Conservation (phyloP, 2,329 filamentous ascomycete species). For the Aschersonia sp. region DNA sequence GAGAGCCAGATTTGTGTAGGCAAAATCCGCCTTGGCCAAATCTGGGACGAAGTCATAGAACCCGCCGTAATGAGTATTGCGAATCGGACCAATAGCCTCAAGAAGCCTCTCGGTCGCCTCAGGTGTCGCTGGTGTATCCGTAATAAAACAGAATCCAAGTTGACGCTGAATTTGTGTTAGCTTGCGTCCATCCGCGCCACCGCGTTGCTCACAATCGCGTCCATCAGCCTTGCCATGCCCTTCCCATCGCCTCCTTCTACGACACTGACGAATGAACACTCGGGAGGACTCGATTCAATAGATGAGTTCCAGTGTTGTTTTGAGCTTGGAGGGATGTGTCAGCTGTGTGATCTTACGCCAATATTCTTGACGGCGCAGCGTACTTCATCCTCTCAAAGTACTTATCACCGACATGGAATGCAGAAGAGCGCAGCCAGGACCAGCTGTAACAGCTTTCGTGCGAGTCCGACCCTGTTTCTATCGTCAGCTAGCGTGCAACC, state of each 20-base stretch:
- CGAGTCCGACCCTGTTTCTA: slow-evolving; percentile 45
- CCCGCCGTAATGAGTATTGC: slow-evolving; percentile 78
- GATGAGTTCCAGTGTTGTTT: slow-evolving; percentile 9
- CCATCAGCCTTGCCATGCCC: slow-evolving; percentile 47
- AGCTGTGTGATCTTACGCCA: background rate
- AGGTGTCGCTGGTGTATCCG: slow-evolving; percentile 49
- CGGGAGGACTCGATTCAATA: slow-evolving; percentile 34
- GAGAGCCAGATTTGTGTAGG: slow-evolving; percentile 76
- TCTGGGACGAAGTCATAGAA: slow-evolving; percentile 77
- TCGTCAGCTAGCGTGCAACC: background rate
- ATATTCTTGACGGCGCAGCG: background rate
- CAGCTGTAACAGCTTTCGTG: slow-evolving; percentile 56
- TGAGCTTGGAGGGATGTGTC: background rate
- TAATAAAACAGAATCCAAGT: slow-evolving; percentile 67
- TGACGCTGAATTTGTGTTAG: slow-evolving; percentile 31
- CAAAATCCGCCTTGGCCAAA: slow-evolving; percentile 74
- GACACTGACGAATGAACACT: slow-evolving; percentile 43
- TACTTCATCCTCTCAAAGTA: slow-evolving; percentile 9
- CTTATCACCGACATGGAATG: slow-evolving; percentile 17
- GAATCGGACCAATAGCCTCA: slow-evolving; percentile 71
- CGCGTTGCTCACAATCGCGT: slow-evolving; percentile 38
- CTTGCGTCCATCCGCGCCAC: background rate
- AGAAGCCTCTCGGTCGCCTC: slow-evolving; percentile 61
- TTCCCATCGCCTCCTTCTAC: slow-evolving; percentile 32
- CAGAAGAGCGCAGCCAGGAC: slow-evolving; percentile 25